phyloP scores from a whole-genome alignment of 2,329 filamentous ascomycete genomes.

The Colletotrichum paranaense region DNA sequence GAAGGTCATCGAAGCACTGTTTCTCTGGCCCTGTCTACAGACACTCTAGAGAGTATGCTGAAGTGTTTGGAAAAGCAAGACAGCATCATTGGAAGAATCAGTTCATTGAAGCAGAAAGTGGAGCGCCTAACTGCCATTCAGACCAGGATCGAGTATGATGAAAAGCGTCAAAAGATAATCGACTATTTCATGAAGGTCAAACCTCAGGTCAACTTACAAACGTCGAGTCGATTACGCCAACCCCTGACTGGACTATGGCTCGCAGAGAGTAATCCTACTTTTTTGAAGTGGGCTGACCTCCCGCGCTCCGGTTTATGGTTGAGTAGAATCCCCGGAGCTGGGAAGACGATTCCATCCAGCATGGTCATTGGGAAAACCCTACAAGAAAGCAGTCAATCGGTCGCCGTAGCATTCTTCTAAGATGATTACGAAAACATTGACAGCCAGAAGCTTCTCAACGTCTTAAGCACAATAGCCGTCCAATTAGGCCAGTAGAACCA shows the following conservation, averaged over 20 bases:
- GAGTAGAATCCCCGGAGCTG: neutral
- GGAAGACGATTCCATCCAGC: neutral
- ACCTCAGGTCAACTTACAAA: neutral
- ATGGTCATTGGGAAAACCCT: neutral
- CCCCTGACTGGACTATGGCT: slow-evolving; percentile 13
- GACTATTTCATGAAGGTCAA: neutral
- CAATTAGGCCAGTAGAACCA: neutral
- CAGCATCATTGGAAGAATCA: neutral
- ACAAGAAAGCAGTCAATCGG: neutral
- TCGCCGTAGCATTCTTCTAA: neutral
- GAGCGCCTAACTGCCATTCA: neutral
- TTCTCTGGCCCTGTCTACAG: neutral
- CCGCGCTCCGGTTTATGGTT: slow-evolving; percentile 3
- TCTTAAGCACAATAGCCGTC: neutral
- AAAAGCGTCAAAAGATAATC: neutral
- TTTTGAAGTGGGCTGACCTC: neutral
- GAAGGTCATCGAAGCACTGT: neutral
- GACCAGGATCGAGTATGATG: neutral
- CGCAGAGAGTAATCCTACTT: neutral
- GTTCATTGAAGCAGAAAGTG: neutral
- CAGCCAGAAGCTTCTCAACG: neutral
- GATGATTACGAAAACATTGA: neutral
- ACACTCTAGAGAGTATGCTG: neutral
- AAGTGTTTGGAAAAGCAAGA: neutral
- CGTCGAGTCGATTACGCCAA: neutral